Evolutionary conservation across 2,329 filamentous ascomycete species (phyloP).

Genomic region (Neoarthrinium moseri): DNA sequence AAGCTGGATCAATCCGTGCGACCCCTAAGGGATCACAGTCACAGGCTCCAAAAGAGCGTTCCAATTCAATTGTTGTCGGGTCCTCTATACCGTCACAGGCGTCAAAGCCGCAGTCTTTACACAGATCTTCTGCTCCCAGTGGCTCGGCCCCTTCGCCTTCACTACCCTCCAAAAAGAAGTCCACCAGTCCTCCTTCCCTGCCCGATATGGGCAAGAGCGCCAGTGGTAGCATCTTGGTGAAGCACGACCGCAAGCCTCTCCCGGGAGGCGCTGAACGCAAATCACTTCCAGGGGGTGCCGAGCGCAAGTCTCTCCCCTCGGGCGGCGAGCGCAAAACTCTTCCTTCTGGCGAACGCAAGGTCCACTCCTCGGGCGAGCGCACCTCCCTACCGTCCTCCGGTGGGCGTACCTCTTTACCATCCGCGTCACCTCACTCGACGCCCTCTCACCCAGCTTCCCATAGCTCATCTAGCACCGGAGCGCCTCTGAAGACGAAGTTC

Average conservation of each 20-base stretch:
- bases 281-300: conserved; percentile 3
- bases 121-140: background rate
- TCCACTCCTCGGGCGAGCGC: conserved; percentile 16
- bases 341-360: conserved; percentile 12
- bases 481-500: conserved; percentile 19
- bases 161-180: conserved; percentile 1
- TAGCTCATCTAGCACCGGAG: conserved; percentile 13
- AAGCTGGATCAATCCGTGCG: conserved; percentile 25
- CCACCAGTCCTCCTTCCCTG: conserved; percentile 10
- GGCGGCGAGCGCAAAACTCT: conserved; percentile 4
- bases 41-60: conserved; percentile 14
- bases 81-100: conserved; percentile 1
- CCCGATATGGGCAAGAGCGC: conserved; percentile 5
- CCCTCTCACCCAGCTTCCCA: conserved; percentile 10
- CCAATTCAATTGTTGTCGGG: conserved; percentile 3
- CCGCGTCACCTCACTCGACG: conserved; percentile 8
- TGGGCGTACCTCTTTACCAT: conserved; percentile 13
- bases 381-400: conserved; percentile 16
- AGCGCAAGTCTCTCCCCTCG: conserved; percentile 18
- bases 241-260: conserved; percentile 20
- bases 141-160: conserved; percentile 10
- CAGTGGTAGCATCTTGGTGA: conserved; percentile 14
- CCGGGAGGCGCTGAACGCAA: conserved; percentile 10
- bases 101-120: conserved; percentile 4
- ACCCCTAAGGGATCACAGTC: conserved; percentile 22